Conservation (phyloP, 2,329 filamentous ascomycete genomes). For the Cladosporium phlei region DNA sequence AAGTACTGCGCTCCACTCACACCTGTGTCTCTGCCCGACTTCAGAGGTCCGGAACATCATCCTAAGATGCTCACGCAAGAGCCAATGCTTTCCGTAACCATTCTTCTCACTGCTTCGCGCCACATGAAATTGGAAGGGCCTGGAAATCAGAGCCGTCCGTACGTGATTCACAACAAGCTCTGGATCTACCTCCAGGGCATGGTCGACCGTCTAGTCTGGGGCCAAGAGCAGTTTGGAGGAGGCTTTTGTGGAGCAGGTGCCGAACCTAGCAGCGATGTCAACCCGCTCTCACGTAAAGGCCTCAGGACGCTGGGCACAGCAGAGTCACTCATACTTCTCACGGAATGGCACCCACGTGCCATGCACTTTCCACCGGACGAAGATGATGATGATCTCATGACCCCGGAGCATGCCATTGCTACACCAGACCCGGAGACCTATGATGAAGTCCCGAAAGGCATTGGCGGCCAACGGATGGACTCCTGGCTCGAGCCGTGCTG, state of each 20-base stretch:
- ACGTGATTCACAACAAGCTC: constrained; percentile 89
- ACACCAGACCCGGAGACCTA: constrained; percentile 55
- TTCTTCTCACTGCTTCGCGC: constrained; percentile 84
- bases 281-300: constrained; percentile 56
- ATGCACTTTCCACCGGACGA: constrained; percentile 81
- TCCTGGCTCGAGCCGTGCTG: constrained; percentile 96
- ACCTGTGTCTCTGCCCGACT: constrained; percentile 88
- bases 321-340: constrained; percentile 87
- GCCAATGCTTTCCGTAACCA: constrained; percentile 84
- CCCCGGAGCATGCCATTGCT: constrained; percentile 67
- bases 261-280: constrained; percentile 63
- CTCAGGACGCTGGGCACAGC: constrained; percentile 87
- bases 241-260: constrained; percentile 74
- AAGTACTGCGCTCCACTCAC: constrained; percentile 85
- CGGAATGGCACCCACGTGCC: constrained; percentile 93
- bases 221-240: constrained; percentile 90
- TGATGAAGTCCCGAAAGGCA: constrained; percentile 49
- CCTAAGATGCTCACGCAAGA: constrained; percentile 78
- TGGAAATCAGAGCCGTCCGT: constrained; percentile 75
- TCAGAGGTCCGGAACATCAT: constrained; percentile 75
- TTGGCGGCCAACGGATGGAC: constrained; percentile 80
- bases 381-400: constrained; percentile 59
- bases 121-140: constrained; percentile 77
- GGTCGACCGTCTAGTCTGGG: constrained; percentile 93
- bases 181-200: constrained; percentile 93